Base-by-base conservation (phyloP, 2,329 filamentous ascomycete species). In the Aspergillus jensenii region DNA sequence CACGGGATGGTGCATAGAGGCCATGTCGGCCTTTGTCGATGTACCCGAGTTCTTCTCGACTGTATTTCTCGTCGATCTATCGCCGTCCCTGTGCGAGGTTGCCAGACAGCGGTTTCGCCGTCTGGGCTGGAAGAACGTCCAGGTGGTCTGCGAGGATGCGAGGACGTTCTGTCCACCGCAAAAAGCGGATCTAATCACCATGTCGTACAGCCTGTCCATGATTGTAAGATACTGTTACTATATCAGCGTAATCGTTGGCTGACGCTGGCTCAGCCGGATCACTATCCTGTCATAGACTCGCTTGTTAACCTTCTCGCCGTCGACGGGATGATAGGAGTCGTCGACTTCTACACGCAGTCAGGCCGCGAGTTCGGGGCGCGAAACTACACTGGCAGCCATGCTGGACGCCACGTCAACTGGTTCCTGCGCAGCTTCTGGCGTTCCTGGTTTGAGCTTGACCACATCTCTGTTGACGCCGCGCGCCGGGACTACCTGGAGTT, bases 401-500 rank as follows among this genome's bases (percentile, higher is more conserved):
- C 17, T 21, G 19, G 19, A 3, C 47, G 47, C 15, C 47, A 49
- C 11, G 47, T 49, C 12, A 49, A 49, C 17, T 49, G 47, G 47
- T 25, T 49, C 11, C 4, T 21, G 11, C 31, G 47, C 6, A 39
- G n/a, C 31, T 49, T 49, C 31, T 49, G 47, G 47, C 47, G 47
- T 8, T 5, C 47, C 47, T 49, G 47, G 47, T 49, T 49, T 19
- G 25, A 49, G 1, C 31, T 39, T 7, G 47, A 49, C 47, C 47
- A 39, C 6, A 39, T 49, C n/a, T 37, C n/a, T 5, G 21, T 49
- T 39, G 47, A 49, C 9, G 17, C 31, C 17, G 47, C 14, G 5
- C 47, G 47, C 11, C 47, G 47, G 19, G 47, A 49, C 47, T 49
- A 39, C 39, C n/a, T 49, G 31, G 47, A 49, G 17, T 49, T 37